These are phyloP conservation scores for Septoria petroselini DNA, from an alignment of 2,329 filamentous ascomycete species.

Conservation along the genomic window DNA sequence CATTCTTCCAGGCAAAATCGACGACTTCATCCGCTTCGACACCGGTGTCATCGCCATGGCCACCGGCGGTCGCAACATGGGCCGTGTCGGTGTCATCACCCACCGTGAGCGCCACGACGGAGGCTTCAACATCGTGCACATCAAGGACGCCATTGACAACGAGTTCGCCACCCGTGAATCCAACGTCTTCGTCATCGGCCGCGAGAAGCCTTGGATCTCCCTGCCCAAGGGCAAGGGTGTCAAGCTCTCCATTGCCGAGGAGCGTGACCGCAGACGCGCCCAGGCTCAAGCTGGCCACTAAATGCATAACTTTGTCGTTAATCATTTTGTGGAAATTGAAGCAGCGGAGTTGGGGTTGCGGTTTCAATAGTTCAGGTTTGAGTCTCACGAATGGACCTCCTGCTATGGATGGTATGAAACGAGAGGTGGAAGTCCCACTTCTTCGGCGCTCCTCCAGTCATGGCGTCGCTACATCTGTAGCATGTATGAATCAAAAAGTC, in stretches of 20 bases:
- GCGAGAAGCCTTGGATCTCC: conserved; percentile 98
- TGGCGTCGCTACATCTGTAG: conserved; percentile 16
- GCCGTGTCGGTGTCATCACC: conserved; percentile 99
- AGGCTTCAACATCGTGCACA: conserved; percentile 96
- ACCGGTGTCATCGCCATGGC: conserved; percentile 97
- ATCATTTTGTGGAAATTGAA: conserved; percentile 12
- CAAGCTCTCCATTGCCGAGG: conserved; percentile 98
- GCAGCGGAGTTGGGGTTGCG: conserved; percentile 23
- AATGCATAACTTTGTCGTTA: conserved; percentile 12
- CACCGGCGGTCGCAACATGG: conserved; percentile 99
- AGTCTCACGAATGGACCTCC: conserved; percentile 5
- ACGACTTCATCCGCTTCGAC: conserved; percentile 98
- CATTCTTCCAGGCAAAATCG: conserved; percentile 64
- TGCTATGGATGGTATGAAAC: conserved; percentile 18
- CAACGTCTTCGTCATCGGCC: conserved; percentile 99
- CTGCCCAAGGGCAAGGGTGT: conserved; percentile 99
- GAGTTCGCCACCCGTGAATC: conserved; percentile 97
- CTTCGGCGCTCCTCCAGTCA: conserved; percentile 8
- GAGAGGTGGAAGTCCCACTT: conserved; percentile 16
- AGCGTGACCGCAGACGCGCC: conserved; percentile 95
- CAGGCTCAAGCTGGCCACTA: conserved; percentile 49
- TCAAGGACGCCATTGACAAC: conserved; percentile 99
- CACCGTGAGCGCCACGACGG: conserved; percentile 99
- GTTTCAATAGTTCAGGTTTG: conserved; percentile 12
- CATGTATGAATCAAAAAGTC: conserved; percentile 21